Evolutionary conservation across 1,139 yeast genomes (phyloP).

Genomic region (Taphrina betulina): DNA sequence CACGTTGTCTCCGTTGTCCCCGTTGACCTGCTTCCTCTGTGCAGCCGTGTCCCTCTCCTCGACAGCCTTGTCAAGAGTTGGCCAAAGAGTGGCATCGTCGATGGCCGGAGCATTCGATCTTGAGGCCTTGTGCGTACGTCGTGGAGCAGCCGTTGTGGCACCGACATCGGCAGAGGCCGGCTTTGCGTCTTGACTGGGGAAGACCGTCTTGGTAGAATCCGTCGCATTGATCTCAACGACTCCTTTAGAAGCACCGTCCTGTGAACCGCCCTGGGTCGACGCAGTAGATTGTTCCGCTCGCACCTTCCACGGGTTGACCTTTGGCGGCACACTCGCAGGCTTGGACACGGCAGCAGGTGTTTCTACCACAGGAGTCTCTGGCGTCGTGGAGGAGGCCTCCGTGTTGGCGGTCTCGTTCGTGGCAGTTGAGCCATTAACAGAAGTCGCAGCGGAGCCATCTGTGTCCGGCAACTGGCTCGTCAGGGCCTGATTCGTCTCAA

Average conservation of each 20-base stretch:
- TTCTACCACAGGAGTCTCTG: neutral
- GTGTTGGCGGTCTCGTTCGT: slow-evolving; percentile 20
- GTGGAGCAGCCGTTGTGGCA: neutral
- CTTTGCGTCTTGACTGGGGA: neutral
- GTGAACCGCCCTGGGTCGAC: neutral
- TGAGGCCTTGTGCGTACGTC: slow-evolving; percentile 6
- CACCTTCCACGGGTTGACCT: slow-evolving; percentile 30
- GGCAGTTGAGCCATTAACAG: slow-evolving; percentile 15
- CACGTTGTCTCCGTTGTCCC: neutral
- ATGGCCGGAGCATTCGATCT: slow-evolving; percentile 22
- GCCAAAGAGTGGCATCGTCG: slow-evolving; percentile 33
- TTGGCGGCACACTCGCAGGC: slow-evolving; percentile 14
- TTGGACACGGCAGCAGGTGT: neutral
- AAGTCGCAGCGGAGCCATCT: slow-evolving; percentile 6
- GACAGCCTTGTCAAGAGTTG: slow-evolving; percentile 34
- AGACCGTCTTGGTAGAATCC: neutral
- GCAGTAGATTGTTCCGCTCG: slow-evolving; percentile 2
- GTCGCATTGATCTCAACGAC: neutral
- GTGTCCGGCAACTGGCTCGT: too few species aligned
- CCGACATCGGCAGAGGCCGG: neutral
- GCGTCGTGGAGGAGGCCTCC: slow-evolving; percentile 1
- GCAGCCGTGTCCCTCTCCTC: slow-evolving; percentile 8
- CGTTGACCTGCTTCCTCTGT: slow-evolving; percentile 5
- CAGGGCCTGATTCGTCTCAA: too few species aligned
- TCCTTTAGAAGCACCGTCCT: neutral